Evolutionary conservation across 1,284 basidiomycete species (phyloP), one percentile per base, ranked within the genome.

Genomic region (Austroboletus niveus): DNA sequence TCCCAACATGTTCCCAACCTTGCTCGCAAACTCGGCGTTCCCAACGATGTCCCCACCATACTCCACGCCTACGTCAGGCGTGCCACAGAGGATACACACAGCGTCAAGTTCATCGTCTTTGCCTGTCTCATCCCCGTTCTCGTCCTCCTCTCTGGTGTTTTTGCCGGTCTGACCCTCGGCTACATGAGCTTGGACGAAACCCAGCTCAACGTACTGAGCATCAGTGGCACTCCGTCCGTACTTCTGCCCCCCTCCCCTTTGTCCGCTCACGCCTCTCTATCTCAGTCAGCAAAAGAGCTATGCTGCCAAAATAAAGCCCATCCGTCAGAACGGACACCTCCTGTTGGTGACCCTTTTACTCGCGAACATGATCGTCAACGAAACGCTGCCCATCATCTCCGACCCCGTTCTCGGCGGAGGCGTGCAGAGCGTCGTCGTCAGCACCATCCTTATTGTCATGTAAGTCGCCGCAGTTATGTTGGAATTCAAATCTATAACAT

Each of bases 181-280:
- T 95, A 95, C 70, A 94, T 96, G 90, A 92, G 88, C 61, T 79
- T 96, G 61, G 94, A 95, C 71, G 89, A 91, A 70, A 96, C 93
- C 20, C 92, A 95, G 75, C 78, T 96, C 36, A 87, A 89, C 63
- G 94, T 96, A 2, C 75, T 96, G 11, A 82, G 86, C 56, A 84
- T 92, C 51, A 90, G 89, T 52, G 93, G 93, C 22, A 90, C 88
- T 17, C 79, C 86, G 78, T 89, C 60, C 56, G 87, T 79, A 6
- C 24, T 9, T 32, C 12, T 29, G 10, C 38, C 7, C 36, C 29
- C 14, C 48, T 3, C 9, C n/a, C 7, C 20, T 27, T 1, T 5
- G 22, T 11, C 30, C 31, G 44, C 36, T 48, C 12, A 52, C 31
- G 1, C 34, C 47, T 36, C 30, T 11, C 3, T 30, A 0, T 14